Base-by-base conservation (phyloP, 768 basidiomycete genomes). In the Suillus ampliporus region DNA sequence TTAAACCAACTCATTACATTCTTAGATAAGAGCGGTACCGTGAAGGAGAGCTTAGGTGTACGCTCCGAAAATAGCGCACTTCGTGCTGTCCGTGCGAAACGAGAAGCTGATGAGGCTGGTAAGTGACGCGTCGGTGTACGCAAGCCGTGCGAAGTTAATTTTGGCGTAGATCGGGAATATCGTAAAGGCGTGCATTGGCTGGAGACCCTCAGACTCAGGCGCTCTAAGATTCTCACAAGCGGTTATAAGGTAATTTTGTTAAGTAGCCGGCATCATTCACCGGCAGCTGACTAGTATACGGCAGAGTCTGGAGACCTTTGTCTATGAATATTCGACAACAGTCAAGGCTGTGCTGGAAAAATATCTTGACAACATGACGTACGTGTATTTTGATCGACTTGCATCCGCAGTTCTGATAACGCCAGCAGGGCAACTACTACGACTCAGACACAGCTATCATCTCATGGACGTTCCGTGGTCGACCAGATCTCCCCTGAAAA, bases 81-180 rank as follows among this genome's bases (percentile, higher is more conserved):
- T 63, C 86, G 89, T 57, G 84, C 87, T 28, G 91, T 94, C 19
- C 88, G 90, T 44, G 87, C 91, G 26, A 96, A 95, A 77, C 82
- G 95, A 54, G 95, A 97, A 67, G 89, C 91, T 5, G 95, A 97
- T 40, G 95, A 97, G 74, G 94, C 95, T 62, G 92, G 94, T 91
- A 62, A 65, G 82, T 72, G 19, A 23, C 35, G 3, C 54, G n/a
- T 46, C 19, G 53, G 17, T 58, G 58, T 9, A 37, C 21, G 26
- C 15, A 17, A 54, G 57, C n/a, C 14, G 26, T 37, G 41, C 48
- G 43, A n/a, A 34, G 21, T 54, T 26, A 59, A 57, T 38, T 67
- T 48, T 47, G 37, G 9, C 44, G 61, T 68, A 92, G 95, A 97
- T 74, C 92, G 89, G 73, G 94, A 96, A 63, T 97, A 97, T 70